Conservation (phyloP, 306 rosid genomes). For the Acmispon strigosus region DNA sequence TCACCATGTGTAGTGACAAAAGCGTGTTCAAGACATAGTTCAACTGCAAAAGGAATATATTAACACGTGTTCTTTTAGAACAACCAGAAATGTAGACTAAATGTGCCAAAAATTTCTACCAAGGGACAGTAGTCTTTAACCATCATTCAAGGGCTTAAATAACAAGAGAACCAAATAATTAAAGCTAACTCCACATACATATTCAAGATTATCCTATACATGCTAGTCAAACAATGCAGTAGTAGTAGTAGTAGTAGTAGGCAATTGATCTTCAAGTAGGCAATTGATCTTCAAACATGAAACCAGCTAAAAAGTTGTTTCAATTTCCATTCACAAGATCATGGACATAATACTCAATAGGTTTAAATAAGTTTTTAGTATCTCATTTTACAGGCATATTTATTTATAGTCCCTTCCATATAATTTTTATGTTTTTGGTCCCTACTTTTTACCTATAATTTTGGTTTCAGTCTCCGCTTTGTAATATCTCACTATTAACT, state of each 20-base stretch:
- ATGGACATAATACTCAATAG: background rate
- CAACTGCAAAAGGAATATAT: slow-evolving; percentile 46
- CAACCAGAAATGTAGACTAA: background rate
- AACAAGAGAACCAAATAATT: background rate
- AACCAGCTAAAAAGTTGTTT: too few relatives aligned
- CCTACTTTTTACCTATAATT: too few relatives aligned
- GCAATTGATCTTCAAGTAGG: too few relatives aligned
- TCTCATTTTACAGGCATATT: too few relatives aligned
- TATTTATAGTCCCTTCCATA: too few relatives aligned
- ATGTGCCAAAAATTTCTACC: background rate
- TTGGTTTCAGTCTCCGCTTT: too few relatives aligned
- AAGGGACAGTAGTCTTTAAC: background rate
- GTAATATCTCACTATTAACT: too few relatives aligned
- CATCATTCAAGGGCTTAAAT: slow-evolving; percentile 1
- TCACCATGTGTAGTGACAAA: slow-evolving; percentile 82
- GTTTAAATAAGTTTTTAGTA: too few relatives aligned
- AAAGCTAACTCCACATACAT: background rate
- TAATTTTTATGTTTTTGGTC: too few relatives aligned
- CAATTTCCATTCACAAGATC: background rate
- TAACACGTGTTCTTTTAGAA: slow-evolving; percentile 2
- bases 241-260: too few relatives aligned
- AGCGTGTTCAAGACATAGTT: slow-evolving; percentile 81
- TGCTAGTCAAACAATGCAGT: too few relatives aligned
- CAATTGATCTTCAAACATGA: too few relatives aligned
- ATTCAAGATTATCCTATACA: background rate